Conservation (phyloP, 2,329 filamentous ascomycete genomes). For the Colletotrichum sp. region DNA sequence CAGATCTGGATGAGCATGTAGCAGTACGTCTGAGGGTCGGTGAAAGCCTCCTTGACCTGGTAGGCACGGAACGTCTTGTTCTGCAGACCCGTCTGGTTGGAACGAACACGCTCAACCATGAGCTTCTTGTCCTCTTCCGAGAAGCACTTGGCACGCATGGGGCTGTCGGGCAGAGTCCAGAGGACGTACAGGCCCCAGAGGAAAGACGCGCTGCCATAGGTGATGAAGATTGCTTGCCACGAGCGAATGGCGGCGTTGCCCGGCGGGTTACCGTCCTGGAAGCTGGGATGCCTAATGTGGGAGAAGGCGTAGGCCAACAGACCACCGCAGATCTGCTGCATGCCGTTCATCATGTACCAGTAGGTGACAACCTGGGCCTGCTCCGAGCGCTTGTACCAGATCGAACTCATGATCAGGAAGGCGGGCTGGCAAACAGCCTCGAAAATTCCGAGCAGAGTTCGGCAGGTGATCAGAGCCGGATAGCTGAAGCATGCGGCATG, state of each 20-base stretch:
- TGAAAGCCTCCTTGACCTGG: constrained; percentile 6
- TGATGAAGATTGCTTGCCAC: constrained; percentile 48
- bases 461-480: constrained; percentile 39
- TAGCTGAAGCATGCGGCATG: constrained; percentile 32
- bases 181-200: constrained; percentile 38
- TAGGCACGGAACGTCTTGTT: constrained; percentile 8
- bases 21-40: constrained; percentile 2
- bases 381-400: constrained; percentile 42
- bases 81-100: constrained; percentile 35
- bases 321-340: constrained; percentile 42
- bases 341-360: constrained; percentile 38
- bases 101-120: constrained; percentile 40
- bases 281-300: constrained; percentile 28
- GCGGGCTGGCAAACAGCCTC: constrained; percentile 50
- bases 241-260: constrained; percentile 32
- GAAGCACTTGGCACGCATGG: constrained; percentile 32
- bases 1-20: constrained; percentile 18
- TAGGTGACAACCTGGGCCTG: constrained; percentile 25
- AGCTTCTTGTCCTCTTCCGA: constrained; percentile 36
- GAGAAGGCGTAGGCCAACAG: constrained; percentile 42
- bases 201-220: constrained; percentile 41
- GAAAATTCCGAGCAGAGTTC: constrained; percentile 48
- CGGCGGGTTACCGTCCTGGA: not conserved
- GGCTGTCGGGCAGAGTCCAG: constrained; percentile 45
- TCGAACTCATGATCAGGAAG: constrained; percentile 43